These are phyloP conservation scores for Lodderomyces beijingensis DNA, from an alignment of 1,139 yeast genomes.

Conservation along the genomic window DNA sequence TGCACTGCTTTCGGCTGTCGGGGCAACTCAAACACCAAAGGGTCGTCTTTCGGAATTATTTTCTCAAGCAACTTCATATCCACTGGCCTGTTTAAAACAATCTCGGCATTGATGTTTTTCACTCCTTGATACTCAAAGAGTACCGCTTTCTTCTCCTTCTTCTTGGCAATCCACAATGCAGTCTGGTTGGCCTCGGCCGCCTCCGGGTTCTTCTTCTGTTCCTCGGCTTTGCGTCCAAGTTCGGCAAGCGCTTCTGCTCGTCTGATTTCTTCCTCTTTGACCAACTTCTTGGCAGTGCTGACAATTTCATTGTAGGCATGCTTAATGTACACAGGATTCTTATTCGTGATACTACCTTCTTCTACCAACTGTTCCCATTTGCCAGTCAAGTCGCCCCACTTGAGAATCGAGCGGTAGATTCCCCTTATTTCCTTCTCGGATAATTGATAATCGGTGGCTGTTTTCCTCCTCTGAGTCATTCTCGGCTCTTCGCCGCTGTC, in stretches of 20 bases:
- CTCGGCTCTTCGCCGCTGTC: conserved; percentile 22
- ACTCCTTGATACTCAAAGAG: conserved; percentile 87
- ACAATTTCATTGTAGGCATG: conserved; percentile 72
- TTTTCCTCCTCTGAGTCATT: conserved; percentile 26
- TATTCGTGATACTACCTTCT: conserved; percentile 84
- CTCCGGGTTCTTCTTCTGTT: conserved; percentile 41
- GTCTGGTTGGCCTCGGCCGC: conserved; percentile 36
- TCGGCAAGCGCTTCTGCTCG: conserved; percentile 53
- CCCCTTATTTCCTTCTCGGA: conserved; percentile 87
- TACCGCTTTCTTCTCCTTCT: conserved; percentile 81
- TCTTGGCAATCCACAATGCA: conserved; percentile 53
- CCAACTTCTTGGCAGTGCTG: conserved; percentile 56
- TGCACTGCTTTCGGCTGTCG: conserved; percentile 72
- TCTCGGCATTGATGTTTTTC: conserved; percentile 86
- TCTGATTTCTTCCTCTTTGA: conserved; percentile 63
- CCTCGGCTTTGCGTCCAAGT: conserved; percentile 59
- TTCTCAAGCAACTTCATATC: conserved; percentile 69
- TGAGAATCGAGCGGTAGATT: conserved; percentile 75
- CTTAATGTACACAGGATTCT: conserved; percentile 78
- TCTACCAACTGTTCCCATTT: conserved; percentile 85
- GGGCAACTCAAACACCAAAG: conserved; percentile 54
- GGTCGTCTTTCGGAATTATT: conserved; percentile 55
- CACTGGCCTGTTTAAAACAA: conserved; percentile 73
- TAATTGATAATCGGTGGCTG: conserved; percentile 51
- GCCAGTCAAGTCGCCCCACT: conserved; percentile 76